A percentile compares a stretch with the other conserved stretches of the same genome.
Evolutionary conservation across 331 rosid species (phyloP).

Genomic region (Arachis monticola): DNA sequence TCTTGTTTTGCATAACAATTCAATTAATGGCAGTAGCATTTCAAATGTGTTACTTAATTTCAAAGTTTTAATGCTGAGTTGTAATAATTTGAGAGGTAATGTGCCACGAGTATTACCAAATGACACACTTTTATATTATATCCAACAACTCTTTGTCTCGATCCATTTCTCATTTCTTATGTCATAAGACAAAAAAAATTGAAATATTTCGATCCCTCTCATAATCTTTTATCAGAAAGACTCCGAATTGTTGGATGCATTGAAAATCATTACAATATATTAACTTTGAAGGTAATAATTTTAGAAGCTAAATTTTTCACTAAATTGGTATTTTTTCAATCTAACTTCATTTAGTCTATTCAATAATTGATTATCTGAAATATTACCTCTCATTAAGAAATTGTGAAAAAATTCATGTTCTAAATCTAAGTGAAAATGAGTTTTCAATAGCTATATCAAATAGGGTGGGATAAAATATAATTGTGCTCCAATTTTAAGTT

Average conservation of each 20-base stretch:
- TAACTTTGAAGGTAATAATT: background rate
- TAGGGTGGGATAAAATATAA: slow-evolving; percentile 32
- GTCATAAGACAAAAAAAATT: background rate
- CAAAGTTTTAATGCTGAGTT: too few relatives aligned
- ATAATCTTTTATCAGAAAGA: slow-evolving; percentile 2
- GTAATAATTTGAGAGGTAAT: too few relatives aligned
- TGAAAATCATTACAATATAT: background rate
- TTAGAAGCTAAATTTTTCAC: slow-evolving; percentile 29
- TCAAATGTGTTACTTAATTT: too few relatives aligned
- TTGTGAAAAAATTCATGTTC: background rate
- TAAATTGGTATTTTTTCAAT: background rate
- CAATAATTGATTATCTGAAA: background rate
- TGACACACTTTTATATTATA: too few relatives aligned
- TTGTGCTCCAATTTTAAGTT: background rate
- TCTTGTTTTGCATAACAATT: too few relatives aligned
- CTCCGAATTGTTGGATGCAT: slow-evolving; percentile 23
- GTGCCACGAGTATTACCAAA: too few relatives aligned
- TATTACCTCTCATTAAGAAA: background rate
- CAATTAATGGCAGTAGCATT: too few relatives aligned
- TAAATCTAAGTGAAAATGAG: slow-evolving; percentile 23
- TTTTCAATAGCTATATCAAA: slow-evolving; percentile 43
- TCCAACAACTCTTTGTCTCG: too few relatives aligned
- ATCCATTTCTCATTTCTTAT: too few relatives aligned
- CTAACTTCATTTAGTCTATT: background rate
- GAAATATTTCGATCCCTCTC: background rate